A percentile compares a stretch with the other conserved stretches of the same genome.
These are phyloP conservation scores for Phylloporus rhodoxanthus DNA, from an alignment of 768 basidiomycete genomes.

Conservation along the genomic window DNA sequence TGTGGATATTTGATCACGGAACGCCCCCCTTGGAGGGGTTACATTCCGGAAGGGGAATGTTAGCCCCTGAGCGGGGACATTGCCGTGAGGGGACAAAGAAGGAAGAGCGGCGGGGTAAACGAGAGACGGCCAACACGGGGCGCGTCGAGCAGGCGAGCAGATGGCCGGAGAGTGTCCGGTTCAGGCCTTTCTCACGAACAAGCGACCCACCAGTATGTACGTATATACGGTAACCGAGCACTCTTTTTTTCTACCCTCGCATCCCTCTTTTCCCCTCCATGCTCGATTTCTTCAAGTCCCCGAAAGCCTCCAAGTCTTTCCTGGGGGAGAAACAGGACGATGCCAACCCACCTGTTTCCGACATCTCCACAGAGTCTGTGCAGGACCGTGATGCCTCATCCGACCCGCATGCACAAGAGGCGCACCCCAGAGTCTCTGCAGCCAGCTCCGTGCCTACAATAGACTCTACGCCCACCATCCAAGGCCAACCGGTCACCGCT, in stretches of 20 bases:
- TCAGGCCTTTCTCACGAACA: conserved; percentile 25
- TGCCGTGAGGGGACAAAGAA: no score
- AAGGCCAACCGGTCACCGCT: conserved; percentile 7
- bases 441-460: conserved; percentile 20
- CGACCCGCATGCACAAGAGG: neutral
- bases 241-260: conserved; percentile 6
- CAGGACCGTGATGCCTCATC: conserved; percentile 1
- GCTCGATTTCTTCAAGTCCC: conserved; percentile 25
- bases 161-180: neutral
- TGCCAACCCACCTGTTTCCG: neutral
- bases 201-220: conserved; percentile 24
- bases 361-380: neutral
- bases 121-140: neutral
- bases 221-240: conserved; percentile 20
- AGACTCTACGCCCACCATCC: conserved; percentile 22
- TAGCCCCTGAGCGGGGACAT: conserved; percentile 12
- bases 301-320: conserved; percentile 5
- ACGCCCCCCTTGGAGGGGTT: conserved; percentile 14
- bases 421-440: conserved; percentile 11
- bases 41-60: neutral
- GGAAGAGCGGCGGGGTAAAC: neutral
- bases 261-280: conserved; percentile 10
- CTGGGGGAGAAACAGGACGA: neutral
- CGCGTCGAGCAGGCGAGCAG: neutral
- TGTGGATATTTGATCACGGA: conserved; percentile 11